A percentile compares a stretch with the other conserved stretches of the same genome.
These are phyloP conservation scores for Dictyostelium intermedium DNA, from an alignment of 78 protist genomes.

Conservation along the genomic window DNA sequence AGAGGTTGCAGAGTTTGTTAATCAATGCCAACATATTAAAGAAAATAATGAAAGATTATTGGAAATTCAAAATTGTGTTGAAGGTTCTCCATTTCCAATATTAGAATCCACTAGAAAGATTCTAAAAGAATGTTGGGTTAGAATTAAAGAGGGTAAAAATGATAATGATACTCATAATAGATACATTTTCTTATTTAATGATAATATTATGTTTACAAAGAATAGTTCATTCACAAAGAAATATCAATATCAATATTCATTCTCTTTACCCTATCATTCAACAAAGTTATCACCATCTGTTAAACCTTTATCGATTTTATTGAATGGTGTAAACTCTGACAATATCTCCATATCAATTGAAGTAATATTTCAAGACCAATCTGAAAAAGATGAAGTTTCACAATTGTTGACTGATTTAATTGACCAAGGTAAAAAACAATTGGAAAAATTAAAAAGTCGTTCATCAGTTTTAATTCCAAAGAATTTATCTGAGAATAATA, in stretches of 20 bases:
- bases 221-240: conserved; percentile 23
- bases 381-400: not conserved
- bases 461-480: not conserved
- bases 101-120: conserved; percentile 41
- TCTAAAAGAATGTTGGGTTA: not conserved
- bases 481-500: not conserved
- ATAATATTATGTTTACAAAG: conserved; percentile 3
- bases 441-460: not conserved
- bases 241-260: conserved; percentile 24
- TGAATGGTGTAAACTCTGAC: conserved; percentile 6
- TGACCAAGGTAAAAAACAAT: not conserved
- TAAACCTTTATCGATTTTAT: not conserved
- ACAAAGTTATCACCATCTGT: not conserved
- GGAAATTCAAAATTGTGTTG: conserved; percentile 21
- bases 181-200: conserved; percentile 33
- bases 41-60: conserved; percentile 24
- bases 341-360: not conserved
- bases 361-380: not conserved
- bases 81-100: conserved; percentile 36
- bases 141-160: not conserved
- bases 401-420: not conserved
- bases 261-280: conserved; percentile 3
- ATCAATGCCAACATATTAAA: conserved; percentile 39
- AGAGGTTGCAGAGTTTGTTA: conserved; percentile 62
- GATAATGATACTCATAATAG: conserved; percentile 11